Conservation (phyloP, 495 filamentous ascomycete species). For the Penicillium turbatum region DNA sequence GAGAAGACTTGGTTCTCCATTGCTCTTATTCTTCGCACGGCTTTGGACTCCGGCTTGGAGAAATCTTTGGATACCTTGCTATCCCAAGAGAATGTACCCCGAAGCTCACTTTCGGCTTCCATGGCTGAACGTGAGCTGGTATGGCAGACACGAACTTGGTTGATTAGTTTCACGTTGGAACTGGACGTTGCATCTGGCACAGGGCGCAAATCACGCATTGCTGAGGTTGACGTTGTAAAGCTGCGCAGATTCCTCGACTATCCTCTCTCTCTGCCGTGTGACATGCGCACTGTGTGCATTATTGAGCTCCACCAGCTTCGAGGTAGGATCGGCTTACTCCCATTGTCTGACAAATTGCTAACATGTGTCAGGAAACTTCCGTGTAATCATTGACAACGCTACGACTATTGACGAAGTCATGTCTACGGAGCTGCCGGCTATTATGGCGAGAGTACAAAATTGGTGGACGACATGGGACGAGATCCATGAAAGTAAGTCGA, state of each 20-base stretch:
- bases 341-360: not conserved
- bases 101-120: slow-evolving; percentile 38
- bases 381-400: slow-evolving; percentile 33
- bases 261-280: slow-evolving; percentile 39
- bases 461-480: slow-evolving; percentile 44
- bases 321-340: slow-evolving; percentile 12
- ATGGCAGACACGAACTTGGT: slow-evolving; percentile 41
- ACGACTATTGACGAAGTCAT: slow-evolving; percentile 30
- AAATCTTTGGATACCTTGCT: slow-evolving; percentile 39
- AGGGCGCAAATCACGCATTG: slow-evolving; percentile 40
- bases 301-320: slow-evolving; percentile 43
- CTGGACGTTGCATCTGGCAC: slow-evolving; percentile 43
- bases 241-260: slow-evolving; percentile 40
- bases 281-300: slow-evolving; percentile 41
- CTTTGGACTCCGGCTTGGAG: slow-evolving; percentile 40
- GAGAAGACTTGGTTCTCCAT: slow-evolving; percentile 47
- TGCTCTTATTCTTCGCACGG: slow-evolving; percentile 41
- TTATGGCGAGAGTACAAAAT: slow-evolving; percentile 34
- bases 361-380: slow-evolving; percentile 22
- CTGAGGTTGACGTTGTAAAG: slow-evolving; percentile 38
- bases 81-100: slow-evolving; percentile 32
- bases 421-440: slow-evolving; percentile 29
- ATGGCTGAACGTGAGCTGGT: slow-evolving; percentile 41
- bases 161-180: slow-evolving; percentile 42
- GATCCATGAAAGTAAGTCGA: slow-evolving; percentile 37